A percentile compares a stretch with the other conserved stretches of the same genome.
phyloP scores from a whole-genome alignment of 73 alveolate genomes.

The Breviolum minutum region DNA sequence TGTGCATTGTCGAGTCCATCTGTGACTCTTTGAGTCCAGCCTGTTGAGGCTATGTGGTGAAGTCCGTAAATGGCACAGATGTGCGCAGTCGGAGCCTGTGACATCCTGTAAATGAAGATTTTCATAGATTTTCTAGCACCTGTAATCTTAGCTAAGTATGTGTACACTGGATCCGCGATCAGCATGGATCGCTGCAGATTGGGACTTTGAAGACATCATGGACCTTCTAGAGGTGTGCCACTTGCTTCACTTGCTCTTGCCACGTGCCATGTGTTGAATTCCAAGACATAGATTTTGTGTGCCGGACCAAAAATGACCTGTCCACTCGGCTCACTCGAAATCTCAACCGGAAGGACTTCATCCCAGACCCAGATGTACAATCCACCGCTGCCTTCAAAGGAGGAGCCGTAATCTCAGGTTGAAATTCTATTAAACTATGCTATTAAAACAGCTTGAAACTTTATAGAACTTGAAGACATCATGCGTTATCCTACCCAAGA shows the following conservation, averaged over 20 bases:
- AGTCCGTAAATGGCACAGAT: slow-evolving; percentile 76
- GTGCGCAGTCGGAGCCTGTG: slow-evolving; percentile 60
- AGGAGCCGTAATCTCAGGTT: background rate
- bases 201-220: slow-evolving; percentile 93
- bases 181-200: background rate
- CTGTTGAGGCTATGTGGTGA: slow-evolving; percentile 63
- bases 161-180: no score
- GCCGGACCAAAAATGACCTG: background rate
- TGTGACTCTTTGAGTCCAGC: background rate
- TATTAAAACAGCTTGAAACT: background rate
- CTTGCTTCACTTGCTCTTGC: background rate
- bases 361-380: slow-evolving; percentile 88
- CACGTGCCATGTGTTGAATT: background rate
- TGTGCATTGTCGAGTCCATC: no score
- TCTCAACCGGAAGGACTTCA: slow-evolving; percentile 34
- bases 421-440: background rate
- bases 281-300: background rate
- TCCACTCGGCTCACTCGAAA: background rate
- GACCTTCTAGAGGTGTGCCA: slow-evolving; percentile 55
- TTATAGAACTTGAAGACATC: background rate
- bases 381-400: slow-evolving; percentile 95
- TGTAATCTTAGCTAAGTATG: no score
- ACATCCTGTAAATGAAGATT: no score
- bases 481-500: background rate
- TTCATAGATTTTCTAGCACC: no score